Evolutionary conservation across 345 rosid genomes (phyloP).

Genomic region (Dovyalis caffra): DNA sequence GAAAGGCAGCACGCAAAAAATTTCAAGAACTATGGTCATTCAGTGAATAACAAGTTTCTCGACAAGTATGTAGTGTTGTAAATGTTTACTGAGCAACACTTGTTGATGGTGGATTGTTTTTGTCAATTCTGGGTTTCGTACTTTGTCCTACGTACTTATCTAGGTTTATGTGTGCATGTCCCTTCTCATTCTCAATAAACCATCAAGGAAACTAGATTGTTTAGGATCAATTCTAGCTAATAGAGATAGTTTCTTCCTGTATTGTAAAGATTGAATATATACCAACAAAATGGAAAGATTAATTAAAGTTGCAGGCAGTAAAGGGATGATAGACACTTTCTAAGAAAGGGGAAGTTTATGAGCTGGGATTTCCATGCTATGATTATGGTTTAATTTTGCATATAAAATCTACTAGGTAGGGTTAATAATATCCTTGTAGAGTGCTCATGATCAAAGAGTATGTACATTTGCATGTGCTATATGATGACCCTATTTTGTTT

Average conservation of each 20-base stretch:
- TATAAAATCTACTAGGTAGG: background rate
- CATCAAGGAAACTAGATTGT: constrained; percentile 6
- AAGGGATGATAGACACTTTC: background rate
- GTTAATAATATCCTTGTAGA: background rate
- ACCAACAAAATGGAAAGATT: background rate
- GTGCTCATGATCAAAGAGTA: background rate
- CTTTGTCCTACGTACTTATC: background rate
- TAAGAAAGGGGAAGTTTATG: background rate
- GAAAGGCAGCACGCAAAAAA: too few relatives aligned
- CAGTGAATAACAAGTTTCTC: background rate
- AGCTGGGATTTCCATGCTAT: background rate
- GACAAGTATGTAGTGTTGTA: background rate
- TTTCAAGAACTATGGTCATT: background rate
- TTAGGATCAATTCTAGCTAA: constrained; percentile 1
- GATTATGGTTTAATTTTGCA: background rate
- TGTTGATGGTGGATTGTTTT: background rate
- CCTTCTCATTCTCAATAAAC: background rate
- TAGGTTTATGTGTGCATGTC: background rate
- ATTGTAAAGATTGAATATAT: background rate
- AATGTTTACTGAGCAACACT: constrained; percentile 4
- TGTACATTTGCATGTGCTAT: background rate
- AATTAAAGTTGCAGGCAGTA: background rate
- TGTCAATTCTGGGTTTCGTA: background rate
- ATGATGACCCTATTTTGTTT: background rate
- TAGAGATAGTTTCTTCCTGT: background rate